A percentile compares a stretch with the other conserved stretches of the same genome.
Conservation (phyloP, 179 eudicot species). For the Silene coronaria region DNA sequence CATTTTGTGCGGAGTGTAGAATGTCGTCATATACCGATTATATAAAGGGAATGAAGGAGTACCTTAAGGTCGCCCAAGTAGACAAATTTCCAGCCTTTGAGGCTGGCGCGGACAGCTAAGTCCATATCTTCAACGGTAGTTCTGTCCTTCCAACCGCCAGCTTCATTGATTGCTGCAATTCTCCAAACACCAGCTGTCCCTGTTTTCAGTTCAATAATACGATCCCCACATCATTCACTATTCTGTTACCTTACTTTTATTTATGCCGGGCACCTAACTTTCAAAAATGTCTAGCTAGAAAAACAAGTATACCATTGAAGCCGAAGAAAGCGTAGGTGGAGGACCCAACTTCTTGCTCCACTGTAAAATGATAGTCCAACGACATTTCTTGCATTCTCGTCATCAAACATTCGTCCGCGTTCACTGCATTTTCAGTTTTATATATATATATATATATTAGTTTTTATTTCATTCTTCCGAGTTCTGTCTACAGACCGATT, state of each 20-base stretch:
- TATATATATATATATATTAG: neutral
- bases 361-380: slow-evolving; percentile 68
- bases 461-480: neutral
- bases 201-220: slow-evolving; percentile 14
- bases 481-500: too few relatives aligned
- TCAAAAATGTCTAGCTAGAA: too few relatives aligned
- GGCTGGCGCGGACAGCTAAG: slow-evolving; percentile 68
- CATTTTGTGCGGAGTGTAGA: too few relatives aligned
- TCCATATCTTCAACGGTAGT: slow-evolving; percentile 84
- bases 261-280: neutral
- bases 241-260: neutral
- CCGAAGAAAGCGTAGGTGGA: slow-evolving; percentile 78
- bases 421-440: slow-evolving; percentile 37
- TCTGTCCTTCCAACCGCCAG: slow-evolving; percentile 83
- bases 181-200: slow-evolving; percentile 94
- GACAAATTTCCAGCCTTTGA: slow-evolving; percentile 73
- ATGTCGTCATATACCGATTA: too few relatives aligned
- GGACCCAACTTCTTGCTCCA: slow-evolving; percentile 89
- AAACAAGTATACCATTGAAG: slow-evolving; percentile 50
- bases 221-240: neutral
- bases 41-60: neutral
- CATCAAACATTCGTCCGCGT: slow-evolving; percentile 75
- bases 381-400: slow-evolving; percentile 96
- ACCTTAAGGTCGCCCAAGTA: slow-evolving; percentile 47
- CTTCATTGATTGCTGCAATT: slow-evolving; percentile 64